Evolutionary conservation across 768 basidiomycete genomes (phyloP), one percentile per base, ranked within the genome.

Genomic region (Asterophora lycoperdoides): DNA sequence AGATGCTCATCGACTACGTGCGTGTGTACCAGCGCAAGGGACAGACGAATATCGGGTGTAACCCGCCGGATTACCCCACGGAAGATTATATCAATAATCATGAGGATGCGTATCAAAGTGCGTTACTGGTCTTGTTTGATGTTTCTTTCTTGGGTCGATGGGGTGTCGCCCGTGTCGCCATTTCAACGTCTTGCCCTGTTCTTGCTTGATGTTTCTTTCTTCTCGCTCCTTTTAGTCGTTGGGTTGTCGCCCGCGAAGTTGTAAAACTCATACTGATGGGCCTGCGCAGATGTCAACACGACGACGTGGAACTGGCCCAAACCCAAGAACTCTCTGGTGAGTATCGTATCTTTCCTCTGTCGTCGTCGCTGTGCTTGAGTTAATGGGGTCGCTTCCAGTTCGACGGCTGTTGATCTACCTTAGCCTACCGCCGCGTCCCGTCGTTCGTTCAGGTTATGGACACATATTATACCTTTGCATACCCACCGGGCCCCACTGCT

Each of bases 1-100:
- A 81, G 56, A 75, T 89, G 71, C 69, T 76, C 34, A 67, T 91
- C 32, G 88, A 93, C 63, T 92, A 90, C 61, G 82, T 92, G 34
- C 76, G 89, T 19, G 84, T 93, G 15, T 93, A 90, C 63, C 89
- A 90, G 65, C 67, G 80, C 42, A 71, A 75, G 54, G 79, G 76
- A 3, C 51, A 67, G 44, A 67, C 55, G 26, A 87, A 86, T 58
- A 60, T 83, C 20, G 86, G 87, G 2, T 91, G 89, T 60, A 71
- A 79, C 60, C 88, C 88, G 0, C 54, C 64, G 20, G 71, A 76
- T 37, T 80, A 76, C 54, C 89, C 88, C 1, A 93, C 89, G 2
- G 66, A 73, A 47, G 68, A 78, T 37, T 86, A 85, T 62, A 85
- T 85, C 57, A 62, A 69, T 28, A 60, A 61, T 23, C 84, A 88